Percentiles rank a stretch among this genome's conserved stretches.
phyloP scores from a whole-genome alignment of 495 filamentous ascomycete species.

The Lophiostoma macrostomum region DNA sequence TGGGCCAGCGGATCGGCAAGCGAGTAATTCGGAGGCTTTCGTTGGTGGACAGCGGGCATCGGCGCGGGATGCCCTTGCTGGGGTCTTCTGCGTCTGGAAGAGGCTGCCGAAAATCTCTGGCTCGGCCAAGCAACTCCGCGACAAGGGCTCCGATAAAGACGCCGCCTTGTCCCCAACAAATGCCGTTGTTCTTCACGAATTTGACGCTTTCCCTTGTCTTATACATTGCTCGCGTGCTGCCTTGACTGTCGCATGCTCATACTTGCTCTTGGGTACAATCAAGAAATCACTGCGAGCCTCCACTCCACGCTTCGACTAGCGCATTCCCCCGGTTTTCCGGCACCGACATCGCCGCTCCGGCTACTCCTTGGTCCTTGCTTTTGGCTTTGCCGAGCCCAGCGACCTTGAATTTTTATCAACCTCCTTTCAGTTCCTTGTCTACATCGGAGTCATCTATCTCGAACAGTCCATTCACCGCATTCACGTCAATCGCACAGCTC shows the following conservation, averaged over 20 bases:
- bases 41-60: too few relatives aligned
- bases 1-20: too few relatives aligned
- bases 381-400: not conserved
- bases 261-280: not conserved
- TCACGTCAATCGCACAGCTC: not conserved
- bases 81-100: too few relatives aligned
- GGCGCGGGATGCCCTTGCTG: too few relatives aligned
- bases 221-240: slow-evolving; percentile 8
- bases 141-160: not conserved
- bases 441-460: not conserved
- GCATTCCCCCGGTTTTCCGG: not conserved
- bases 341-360: slow-evolving; percentile 8
- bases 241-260: not conserved
- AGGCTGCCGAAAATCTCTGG: too few relatives aligned
- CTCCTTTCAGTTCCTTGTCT: not conserved
- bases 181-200: not conserved
- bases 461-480: not conserved
- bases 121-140: too few relatives aligned
- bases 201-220: not conserved
- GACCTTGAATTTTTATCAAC: not conserved
- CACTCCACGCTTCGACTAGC: not conserved
- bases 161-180: not conserved
- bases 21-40: too few relatives aligned
- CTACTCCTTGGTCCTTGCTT: slow-evolving; percentile 1
- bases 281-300: not conserved